A percentile compares a stretch with the other conserved stretches of the same genome.
Evolutionary conservation across 2,329 filamentous ascomycete genomes (phyloP).

Genomic region (Gnomoniopsis sp.): DNA sequence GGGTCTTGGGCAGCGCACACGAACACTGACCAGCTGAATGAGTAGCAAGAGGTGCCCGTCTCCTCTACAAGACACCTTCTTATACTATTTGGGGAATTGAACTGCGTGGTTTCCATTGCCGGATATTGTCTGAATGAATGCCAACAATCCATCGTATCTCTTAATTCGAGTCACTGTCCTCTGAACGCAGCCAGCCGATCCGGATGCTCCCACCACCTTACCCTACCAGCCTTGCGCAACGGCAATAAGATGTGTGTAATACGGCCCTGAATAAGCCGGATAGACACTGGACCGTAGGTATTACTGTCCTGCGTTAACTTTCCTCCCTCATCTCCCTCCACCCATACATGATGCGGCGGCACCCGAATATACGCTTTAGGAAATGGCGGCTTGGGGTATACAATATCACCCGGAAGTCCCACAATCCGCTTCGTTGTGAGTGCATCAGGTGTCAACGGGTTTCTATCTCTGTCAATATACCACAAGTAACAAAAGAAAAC

Average conservation of each 20-base stretch:
- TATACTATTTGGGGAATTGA: neutral
- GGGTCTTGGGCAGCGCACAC: neutral
- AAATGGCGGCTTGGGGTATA: conserved; percentile 63
- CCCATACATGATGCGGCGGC: conserved; percentile 85
- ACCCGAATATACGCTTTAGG: conserved; percentile 57
- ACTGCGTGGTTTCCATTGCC: too few species aligned
- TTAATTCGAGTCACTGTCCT: neutral
- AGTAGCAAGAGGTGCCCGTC: too few species aligned
- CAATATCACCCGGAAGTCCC: conserved; percentile 73
- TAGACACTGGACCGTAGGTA: conserved; percentile 80
- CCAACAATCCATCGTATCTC: neutral
- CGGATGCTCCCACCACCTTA: conserved; percentile 55
- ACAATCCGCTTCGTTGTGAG: conserved; percentile 80
- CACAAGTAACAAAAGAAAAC: neutral
- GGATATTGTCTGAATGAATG: too few species aligned
- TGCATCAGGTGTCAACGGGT: conserved; percentile 65
- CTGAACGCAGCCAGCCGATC: conserved; percentile 14
- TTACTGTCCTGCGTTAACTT: conserved; percentile 79
- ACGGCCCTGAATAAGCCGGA: conserved; percentile 69
- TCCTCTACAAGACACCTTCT: too few species aligned
- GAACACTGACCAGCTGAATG: neutral
- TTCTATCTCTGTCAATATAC: conserved; percentile 42
- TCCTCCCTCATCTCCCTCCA: conserved; percentile 82
- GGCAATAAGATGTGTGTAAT: conserved; percentile 73
- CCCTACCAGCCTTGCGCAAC: conserved; percentile 51